These are phyloP conservation scores for Diversispora epigaea DNA, from an alignment of 192 early-diverging fungal species.

Conservation along the genomic window DNA sequence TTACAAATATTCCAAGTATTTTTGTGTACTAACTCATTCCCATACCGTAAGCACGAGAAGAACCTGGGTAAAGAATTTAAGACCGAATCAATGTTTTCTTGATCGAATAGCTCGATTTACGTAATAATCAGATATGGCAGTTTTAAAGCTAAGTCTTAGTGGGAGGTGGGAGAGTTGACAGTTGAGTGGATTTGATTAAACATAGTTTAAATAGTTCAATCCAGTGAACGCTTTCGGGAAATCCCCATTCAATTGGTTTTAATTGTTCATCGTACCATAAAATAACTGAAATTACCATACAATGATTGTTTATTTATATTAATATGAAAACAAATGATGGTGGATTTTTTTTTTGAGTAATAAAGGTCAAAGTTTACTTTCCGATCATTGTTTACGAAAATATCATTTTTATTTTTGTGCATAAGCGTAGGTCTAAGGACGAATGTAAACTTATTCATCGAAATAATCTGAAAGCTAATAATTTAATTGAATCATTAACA, in stretches of 20 bases:
- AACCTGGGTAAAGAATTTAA: neutral
- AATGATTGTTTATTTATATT: too few species aligned
- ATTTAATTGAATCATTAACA: too few species aligned
- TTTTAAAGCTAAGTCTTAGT: neutral
- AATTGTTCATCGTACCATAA: constrained; percentile 19
- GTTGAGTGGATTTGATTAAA: too few species aligned
- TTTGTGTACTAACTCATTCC: too few species aligned
- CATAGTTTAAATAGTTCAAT: constrained; percentile 16
- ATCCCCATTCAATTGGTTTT: neutral
- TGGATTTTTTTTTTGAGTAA: too few species aligned
- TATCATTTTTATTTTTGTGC: neutral
- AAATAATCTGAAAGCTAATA: too few species aligned
- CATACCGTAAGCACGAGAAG: neutral
- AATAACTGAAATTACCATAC: too few species aligned
- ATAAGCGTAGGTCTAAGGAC: neutral
- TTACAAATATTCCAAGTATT: neutral
- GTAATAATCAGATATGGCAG: constrained; percentile 7
- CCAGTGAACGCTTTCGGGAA: neutral
- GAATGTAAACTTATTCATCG: neutral
- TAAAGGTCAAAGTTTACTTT: too few species aligned
- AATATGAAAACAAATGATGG: too few species aligned
- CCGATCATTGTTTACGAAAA: neutral
- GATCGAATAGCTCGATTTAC: neutral
- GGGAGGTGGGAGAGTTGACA: neutral
- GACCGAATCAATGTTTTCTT: neutral